Base-by-base conservation (phyloP, 805 yeast genomes). In the Scheffersomyces stipitis region DNA sequence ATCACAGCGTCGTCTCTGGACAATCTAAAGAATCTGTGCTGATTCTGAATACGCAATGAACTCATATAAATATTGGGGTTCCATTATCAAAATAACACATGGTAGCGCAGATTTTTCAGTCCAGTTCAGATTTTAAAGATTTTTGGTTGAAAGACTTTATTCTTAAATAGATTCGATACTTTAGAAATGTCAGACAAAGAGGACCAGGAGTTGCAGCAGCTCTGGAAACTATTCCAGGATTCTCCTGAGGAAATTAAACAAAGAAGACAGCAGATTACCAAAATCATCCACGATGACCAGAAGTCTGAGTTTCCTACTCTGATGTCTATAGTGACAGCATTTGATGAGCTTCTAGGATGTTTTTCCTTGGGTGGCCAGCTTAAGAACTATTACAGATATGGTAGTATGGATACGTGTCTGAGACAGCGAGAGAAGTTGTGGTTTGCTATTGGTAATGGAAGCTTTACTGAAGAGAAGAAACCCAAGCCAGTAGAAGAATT, bases 321-420 rank as follows among this genome's bases (percentile, higher is more conserved):
- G 17, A 47, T 69, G 31, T 56, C 69, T 10, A 49, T 68, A 5
- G 69, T 82, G 36, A 87, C 91, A 30, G 93, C 93, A 1, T 82
- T 90, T 60, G 96, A 90, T 59, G 95, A 88, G 53, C 68, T 90
- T 15, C 73, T 89, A 31, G 81, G 78, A 31, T 91, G 98, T 58
- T 88, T 86, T 63, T 86, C 97, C 0, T 55, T 90, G 3, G 97
- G 96, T 3, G 97, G 97, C 0, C 96, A 90, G 55, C 64, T 86
- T 15, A 76, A 95, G 42, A 76, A 84, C 60, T 84, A 85, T 52
- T 91, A 90, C 56, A 69, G 97, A 37, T 84, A 80, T 54, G 97
- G 97, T 2, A 78, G 81, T 29, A 73, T 87, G 50, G 80, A 81
- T 34, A 67, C 78, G 42, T 91, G 98, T 60, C 73, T 71, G 30